Conservation (phyloP, 208 protist genomes). For the Leishmania gerbilli region DNA sequence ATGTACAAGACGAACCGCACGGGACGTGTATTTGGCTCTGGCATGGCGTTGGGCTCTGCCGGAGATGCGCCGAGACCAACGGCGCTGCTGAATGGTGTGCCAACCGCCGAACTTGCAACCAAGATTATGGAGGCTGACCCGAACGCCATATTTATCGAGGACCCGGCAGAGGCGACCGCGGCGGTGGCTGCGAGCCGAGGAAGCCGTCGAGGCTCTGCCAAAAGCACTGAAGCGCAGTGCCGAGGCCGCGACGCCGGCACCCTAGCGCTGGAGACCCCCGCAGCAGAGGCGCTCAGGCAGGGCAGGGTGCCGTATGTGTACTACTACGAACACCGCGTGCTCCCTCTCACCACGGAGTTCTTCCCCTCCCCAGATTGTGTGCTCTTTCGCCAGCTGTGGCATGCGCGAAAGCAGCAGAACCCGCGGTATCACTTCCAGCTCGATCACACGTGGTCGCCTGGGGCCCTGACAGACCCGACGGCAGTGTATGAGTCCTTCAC, state of each 20-base stretch:
- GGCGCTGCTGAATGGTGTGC: conserved; percentile 15
- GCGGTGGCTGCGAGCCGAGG: conserved; percentile 16
- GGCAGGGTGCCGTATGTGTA: conserved; percentile 26
- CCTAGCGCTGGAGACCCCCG: neutral
- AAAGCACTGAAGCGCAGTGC: neutral
- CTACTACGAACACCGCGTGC: conserved; percentile 52
- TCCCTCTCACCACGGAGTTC: conserved; percentile 52
- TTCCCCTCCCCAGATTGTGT: conserved; percentile 42
- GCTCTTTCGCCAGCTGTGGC: conserved; percentile 58
- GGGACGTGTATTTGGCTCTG: conserved; percentile 15
- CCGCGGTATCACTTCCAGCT: conserved; percentile 61
- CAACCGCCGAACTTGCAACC: conserved; percentile 11
- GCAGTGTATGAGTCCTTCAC: conserved; percentile 30
- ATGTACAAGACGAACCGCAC: conserved; percentile 33
- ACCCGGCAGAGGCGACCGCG: conserved; percentile 11
- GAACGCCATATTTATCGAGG: conserved; percentile 21
- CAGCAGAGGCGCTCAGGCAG: conserved; percentile 9
- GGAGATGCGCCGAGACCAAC: neutral
- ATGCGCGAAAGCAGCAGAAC: conserved; percentile 41
- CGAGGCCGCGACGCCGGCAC: neutral
- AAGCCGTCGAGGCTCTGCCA: neutral
- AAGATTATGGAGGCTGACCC: conserved; percentile 4
- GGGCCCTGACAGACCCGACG: conserved; percentile 47
- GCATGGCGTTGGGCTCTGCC: neutral
- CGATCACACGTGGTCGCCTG: conserved; percentile 44